These are phyloP conservation scores for Boletus pseudopeckii DNA, from an alignment of 768 basidiomycete species.

Conservation along the genomic window DNA sequence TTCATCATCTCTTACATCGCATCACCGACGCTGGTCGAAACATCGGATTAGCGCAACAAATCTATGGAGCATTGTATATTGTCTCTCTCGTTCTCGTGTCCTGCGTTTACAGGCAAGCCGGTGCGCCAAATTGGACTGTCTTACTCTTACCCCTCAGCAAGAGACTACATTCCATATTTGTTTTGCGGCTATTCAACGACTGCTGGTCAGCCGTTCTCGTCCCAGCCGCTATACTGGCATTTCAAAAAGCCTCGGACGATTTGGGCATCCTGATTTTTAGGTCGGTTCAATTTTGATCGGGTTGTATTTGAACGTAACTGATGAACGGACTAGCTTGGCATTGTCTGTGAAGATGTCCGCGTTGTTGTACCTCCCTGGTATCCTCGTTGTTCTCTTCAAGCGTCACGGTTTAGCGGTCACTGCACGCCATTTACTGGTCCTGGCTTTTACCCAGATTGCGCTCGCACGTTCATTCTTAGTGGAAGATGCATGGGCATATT, in stretches of 20 bases:
- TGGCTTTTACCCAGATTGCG: slow-evolving; percentile 45
- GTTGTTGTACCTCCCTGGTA: slow-evolving; percentile 84
- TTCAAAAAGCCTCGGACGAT: slow-evolving; percentile 57
- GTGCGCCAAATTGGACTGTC: slow-evolving; percentile 68
- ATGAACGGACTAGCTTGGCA: slow-evolving; percentile 37
- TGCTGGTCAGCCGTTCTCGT: slow-evolving; percentile 75
- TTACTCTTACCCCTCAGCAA: slow-evolving; percentile 83
- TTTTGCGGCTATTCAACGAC: slow-evolving; percentile 92
- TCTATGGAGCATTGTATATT: slow-evolving; percentile 77
- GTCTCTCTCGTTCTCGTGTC: slow-evolving; percentile 60
- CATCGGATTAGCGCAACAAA: slow-evolving; percentile 65
- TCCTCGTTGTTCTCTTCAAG: slow-evolving; percentile 80
- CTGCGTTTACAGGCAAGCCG: slow-evolving; percentile 62
- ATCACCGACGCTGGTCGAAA: slow-evolving; percentile 61
- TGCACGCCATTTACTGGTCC: slow-evolving; percentile 44
- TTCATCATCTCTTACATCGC: slow-evolving; percentile 67
- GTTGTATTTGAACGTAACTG: not conserved
- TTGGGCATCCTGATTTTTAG: slow-evolving; percentile 68
- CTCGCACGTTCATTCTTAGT: slow-evolving; percentile 71
- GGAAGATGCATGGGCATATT: slow-evolving; percentile 59
- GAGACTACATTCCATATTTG: slow-evolving; percentile 89
- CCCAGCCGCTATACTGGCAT: slow-evolving; percentile 64
- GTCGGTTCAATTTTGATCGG: slow-evolving; percentile 39
- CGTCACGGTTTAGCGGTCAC: slow-evolving; percentile 57
- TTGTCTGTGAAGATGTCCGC: slow-evolving; percentile 95